phyloP scores from a whole-genome alignment of 1,139 yeast species.

The Sugiyamaella sp. region DNA sequence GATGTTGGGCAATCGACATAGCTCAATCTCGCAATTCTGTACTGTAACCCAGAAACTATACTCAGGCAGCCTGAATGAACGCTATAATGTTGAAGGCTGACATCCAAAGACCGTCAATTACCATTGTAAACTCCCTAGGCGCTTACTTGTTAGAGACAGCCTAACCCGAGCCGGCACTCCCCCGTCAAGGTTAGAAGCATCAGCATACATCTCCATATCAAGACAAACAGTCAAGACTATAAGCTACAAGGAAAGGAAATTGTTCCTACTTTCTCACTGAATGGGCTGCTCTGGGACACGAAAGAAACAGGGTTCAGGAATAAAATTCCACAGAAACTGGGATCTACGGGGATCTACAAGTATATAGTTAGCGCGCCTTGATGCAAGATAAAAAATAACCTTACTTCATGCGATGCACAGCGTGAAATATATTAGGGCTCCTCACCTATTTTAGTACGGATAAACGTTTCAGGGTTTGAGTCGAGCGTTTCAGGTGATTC shows the following conservation, averaged over 20 bases:
- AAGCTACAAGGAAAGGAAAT: background rate
- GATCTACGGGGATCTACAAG: constrained; percentile 1
- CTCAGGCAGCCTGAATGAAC: too few relatives aligned
- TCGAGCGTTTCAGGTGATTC: constrained; percentile 13
- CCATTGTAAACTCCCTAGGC: too few relatives aligned
- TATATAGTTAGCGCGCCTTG: constrained; percentile 6
- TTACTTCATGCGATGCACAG: constrained; percentile 18
- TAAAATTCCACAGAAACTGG: background rate
- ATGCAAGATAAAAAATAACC: constrained; percentile 18
- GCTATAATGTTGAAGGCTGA: too few relatives aligned
- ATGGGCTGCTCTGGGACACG: background rate
- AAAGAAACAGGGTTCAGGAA: background rate
- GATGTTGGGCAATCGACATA: too few relatives aligned
- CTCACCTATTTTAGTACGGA: background rate
- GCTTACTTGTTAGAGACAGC: too few relatives aligned
- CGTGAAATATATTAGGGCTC: constrained; percentile 13
- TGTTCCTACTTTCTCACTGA: background rate
- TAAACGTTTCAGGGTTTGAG: constrained; percentile 12
- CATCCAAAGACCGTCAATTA: too few relatives aligned
- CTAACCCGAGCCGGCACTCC: background rate
- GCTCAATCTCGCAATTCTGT: too few relatives aligned
- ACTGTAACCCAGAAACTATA: too few relatives aligned
- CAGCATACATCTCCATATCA: background rate
- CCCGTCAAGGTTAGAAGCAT: constrained; percentile 2
- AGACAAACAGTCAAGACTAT: background rate